Evolutionary conservation across 495 filamentous ascomycete species (phyloP).

Genomic region (Parathielavia hyrcaniae): DNA sequence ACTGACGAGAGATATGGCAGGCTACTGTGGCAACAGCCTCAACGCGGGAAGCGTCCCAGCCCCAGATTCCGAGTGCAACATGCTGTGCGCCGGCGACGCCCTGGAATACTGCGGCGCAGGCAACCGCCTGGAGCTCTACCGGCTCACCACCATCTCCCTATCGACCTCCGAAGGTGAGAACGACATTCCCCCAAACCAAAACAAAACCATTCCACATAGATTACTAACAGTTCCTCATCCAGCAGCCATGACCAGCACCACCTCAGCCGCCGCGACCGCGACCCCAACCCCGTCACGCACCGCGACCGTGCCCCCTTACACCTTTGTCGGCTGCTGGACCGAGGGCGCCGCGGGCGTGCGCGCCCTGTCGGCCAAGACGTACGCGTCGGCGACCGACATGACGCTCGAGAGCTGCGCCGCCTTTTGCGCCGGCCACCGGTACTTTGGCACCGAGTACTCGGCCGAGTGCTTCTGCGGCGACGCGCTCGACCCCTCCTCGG

Average conservation of each 20-base stretch:
- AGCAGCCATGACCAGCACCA: constrained; percentile 8
- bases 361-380: constrained; percentile 31
- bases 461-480: constrained; percentile 47
- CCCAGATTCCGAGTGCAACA: constrained; percentile 34
- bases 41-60: constrained; percentile 28
- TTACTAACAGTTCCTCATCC: constrained; percentile 2
- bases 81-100: constrained; percentile 38
- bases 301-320: constrained; percentile 35
- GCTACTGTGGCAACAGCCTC: constrained; percentile 38
- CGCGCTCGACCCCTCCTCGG: constrained; percentile 29
- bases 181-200: neutral
- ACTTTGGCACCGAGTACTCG: constrained; percentile 45
- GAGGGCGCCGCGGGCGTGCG: constrained; percentile 38
- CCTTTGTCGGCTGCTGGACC: constrained; percentile 42
- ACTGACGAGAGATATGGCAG: constrained; percentile 12
- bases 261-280: constrained; percentile 23
- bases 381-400: constrained; percentile 37
- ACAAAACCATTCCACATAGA: neutral
- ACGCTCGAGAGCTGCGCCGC: constrained; percentile 42
- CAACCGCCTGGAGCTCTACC: constrained; percentile 40
- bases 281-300: constrained; percentile 30
- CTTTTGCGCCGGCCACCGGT: constrained; percentile 41
- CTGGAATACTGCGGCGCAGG: constrained; percentile 42
- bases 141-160: constrained; percentile 11
- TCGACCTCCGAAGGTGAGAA: constrained; percentile 15